Base-by-base conservation (phyloP, 1,139 yeast species). In the Nematodospora anomalae region DNA sequence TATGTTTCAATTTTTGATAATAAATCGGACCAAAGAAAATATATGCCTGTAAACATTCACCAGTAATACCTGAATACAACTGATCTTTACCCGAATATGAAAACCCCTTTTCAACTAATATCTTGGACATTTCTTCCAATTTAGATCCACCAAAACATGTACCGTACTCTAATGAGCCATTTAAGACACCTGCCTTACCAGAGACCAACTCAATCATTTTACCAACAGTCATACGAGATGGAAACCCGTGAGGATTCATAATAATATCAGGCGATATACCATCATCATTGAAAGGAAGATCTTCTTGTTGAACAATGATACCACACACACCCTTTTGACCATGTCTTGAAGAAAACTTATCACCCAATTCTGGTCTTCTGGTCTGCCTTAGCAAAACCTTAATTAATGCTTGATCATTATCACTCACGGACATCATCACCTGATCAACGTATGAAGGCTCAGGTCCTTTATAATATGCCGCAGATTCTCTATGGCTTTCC, bases 271-370 rank as follows among this genome's bases (percentile, higher is more conserved):
- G 98, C 3, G 79, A 71, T 31, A 90, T 77, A 52, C 97, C 97
- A 43, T 80, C 76, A 51, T 90, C 97, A 56, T 83, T 86, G 60
- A 90, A 92, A 22, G 98, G 98, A 74, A 92, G 74, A 57, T 92
- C 98, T 58, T 89, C 97, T 56, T 90, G 97, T 53, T 87, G 90
- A 10, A 90, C 97, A 60, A 90, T 92, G 50, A 90, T 87, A 62
- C 97, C 97, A 71, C 97, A 90, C 23, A 92, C 97, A 76, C 98
- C 98, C 69, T 92, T 92, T 62, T 92, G 98, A 23, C 98, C 98
- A 62, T 89, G 97, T 61, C 97, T 82, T 2, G 96, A 88, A 3
- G 97, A 89, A 54, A 94, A 92, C 62, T 92, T 92, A 59, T 92
- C 99, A 43, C 99, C 99, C 40, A 92, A 70, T 63, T 92, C 99